Evolutionary conservation across 495 filamentous ascomycete species (phyloP).

Genomic region (Lasiosphaeria hispida): DNA sequence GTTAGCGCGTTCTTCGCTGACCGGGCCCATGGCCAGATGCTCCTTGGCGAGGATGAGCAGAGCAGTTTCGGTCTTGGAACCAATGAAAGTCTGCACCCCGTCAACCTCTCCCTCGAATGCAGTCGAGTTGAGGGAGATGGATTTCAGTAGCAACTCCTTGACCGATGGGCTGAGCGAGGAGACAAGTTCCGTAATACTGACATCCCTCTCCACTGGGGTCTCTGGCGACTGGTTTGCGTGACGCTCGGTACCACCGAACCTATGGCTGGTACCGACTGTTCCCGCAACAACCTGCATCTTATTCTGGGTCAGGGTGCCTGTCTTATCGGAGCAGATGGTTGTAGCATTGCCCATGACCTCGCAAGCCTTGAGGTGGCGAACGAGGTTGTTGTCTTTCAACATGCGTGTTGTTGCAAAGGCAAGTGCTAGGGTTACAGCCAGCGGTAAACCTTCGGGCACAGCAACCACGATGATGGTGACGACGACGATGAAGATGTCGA

Average conservation of each 20-base stretch:
- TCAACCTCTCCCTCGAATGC: slow-evolving; percentile 82
- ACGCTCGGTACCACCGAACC: slow-evolving; percentile 50
- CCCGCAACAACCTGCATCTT: slow-evolving; percentile 87
- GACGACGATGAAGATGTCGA: slow-evolving; percentile 91
- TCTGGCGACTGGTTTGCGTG: slow-evolving; percentile 10
- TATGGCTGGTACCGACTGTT: slow-evolving; percentile 64
- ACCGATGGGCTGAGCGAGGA: slow-evolving; percentile 53
- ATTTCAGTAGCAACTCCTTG: slow-evolving; percentile 66
- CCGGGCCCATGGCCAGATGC: slow-evolving; percentile 69
- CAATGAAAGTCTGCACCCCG: slow-evolving; percentile 69
- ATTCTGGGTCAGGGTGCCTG: slow-evolving; percentile 90
- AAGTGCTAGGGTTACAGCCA: slow-evolving; percentile 89
- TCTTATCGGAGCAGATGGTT: slow-evolving; percentile 95
- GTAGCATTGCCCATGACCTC: slow-evolving; percentile 99
- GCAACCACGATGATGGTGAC: slow-evolving; percentile 95
- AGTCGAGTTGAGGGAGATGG: slow-evolving; percentile 82
- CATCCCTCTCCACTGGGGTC: slow-evolving; percentile 22
- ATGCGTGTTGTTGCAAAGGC: slow-evolving; percentile 94
- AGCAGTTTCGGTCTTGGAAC: slow-evolving; percentile 89
- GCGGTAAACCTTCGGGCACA: slow-evolving; percentile 87
- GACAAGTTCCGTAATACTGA: slow-evolving; percentile 29
- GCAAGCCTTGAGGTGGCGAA: slow-evolving; percentile 85
- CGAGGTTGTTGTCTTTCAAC: slow-evolving; percentile 93
- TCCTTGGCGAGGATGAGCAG: slow-evolving; percentile 73
- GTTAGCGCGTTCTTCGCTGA: slow-evolving; percentile 68